Evolutionary conservation across 148 eudicot genomes (phyloP).

Genomic region (Rhododendron molle): DNA sequence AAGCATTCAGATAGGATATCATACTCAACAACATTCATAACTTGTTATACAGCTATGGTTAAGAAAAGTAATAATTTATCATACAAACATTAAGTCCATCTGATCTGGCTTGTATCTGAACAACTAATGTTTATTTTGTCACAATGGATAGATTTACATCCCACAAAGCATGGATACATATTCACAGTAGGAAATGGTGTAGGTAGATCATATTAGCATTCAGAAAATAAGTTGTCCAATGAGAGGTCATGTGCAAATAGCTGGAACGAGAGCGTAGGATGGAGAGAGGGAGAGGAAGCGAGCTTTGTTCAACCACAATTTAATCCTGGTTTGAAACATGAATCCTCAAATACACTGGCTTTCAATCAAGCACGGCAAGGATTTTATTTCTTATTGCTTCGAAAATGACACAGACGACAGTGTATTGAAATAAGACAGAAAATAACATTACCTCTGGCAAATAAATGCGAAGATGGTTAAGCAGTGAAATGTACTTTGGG

Average conservation of each 20-base stretch:
- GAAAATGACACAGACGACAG: neutral
- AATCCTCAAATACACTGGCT: neutral
- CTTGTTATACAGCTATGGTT: neutral
- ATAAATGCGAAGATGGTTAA: conserved; percentile 96
- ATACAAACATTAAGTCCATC: neutral
- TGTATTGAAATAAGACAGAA: conserved; percentile 3
- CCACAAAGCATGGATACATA: neutral
- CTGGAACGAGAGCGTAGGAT: neutral
- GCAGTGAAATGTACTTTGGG: conserved; percentile 95
- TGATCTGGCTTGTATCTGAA: neutral
- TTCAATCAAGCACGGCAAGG: neutral
- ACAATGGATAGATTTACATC: neutral
- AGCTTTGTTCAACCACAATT: neutral
- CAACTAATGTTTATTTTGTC: neutral
- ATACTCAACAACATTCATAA: neutral
- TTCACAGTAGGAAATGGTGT: neutral
- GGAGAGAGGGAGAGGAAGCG: neutral
- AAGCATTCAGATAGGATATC: neutral
- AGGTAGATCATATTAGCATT: neutral
- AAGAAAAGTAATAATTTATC: neutral
- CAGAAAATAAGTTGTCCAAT: neutral
- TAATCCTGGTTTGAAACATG: neutral
- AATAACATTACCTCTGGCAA: conserved; percentile 79
- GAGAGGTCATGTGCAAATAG: neutral
- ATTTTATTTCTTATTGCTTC: neutral